These are phyloP conservation scores for Rhizoctonia solani DNA, from an alignment of 1,284 basidiomycete species.

Conservation along the genomic window DNA sequence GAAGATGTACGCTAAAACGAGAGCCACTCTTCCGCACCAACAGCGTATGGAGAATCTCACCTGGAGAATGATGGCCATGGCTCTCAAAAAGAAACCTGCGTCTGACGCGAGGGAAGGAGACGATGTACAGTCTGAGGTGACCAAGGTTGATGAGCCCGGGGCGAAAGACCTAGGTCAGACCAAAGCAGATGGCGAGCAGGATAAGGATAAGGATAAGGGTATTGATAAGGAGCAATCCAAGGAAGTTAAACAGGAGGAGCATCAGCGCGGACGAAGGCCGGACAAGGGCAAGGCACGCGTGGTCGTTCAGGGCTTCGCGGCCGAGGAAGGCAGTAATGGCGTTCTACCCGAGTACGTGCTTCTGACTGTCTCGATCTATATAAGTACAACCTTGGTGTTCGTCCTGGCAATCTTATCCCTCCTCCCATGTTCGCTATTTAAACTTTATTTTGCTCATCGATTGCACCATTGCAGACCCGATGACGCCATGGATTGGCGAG, in stretches of 20 bases:
- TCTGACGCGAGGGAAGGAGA: constrained; percentile 54
- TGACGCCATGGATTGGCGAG: constrained; percentile 45
- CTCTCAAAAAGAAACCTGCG: constrained; percentile 82
- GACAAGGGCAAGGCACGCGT: constrained; percentile 77
- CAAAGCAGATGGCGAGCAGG: constrained; percentile 37
- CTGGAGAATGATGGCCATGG: constrained; percentile 98
- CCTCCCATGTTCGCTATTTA: constrained; percentile 28
- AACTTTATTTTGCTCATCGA: neutral
- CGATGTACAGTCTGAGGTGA: constrained; percentile 24
- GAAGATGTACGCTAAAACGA: constrained; percentile 93
- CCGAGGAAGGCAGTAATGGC: constrained; percentile 61
- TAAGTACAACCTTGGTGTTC: neutral
- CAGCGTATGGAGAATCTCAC: constrained; percentile 97
- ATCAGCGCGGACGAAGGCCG: constrained; percentile 62
- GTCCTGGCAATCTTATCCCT: neutral
- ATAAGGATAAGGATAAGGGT: neutral
- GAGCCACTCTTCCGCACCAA: constrained; percentile 84
- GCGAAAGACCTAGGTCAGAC: too few species aligned
- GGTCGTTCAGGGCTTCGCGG: constrained; percentile 77
- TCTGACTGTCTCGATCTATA: constrained; percentile 31
- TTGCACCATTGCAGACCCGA: constrained; percentile 36
- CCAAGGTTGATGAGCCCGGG: constrained; percentile 39
- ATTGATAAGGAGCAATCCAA: constrained; percentile 26
- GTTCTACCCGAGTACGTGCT: constrained; percentile 75
- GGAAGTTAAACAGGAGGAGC: constrained; percentile 31